Evolutionary conservation across 1,284 basidiomycete genomes (phyloP), one percentile per base, ranked within the genome.

Genomic region (Pulveroboletus sp.): DNA sequence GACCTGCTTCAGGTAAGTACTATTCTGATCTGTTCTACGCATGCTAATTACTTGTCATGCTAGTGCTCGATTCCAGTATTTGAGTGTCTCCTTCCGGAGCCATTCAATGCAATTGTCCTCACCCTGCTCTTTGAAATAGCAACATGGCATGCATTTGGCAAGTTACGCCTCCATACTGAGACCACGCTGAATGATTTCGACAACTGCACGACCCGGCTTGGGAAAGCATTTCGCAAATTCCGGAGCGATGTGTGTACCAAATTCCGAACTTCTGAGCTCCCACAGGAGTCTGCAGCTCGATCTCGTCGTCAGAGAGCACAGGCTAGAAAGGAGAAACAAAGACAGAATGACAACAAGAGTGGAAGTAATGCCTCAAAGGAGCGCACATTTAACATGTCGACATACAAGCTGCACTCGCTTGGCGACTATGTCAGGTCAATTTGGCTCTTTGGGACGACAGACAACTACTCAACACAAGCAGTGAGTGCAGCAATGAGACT

Each of bases 61-160:
- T 29, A 19, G 71, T 76, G 73, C 42, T 54, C 66, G 0, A 65
- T 76, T 0, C 74, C 73, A 0, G 65, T 61, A 0, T 72, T 76
- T 17, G 70, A 77, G 41, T 65, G 67, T 1, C 61, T 77, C 0
- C 56, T 77, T 9, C 63, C 63, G 0, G 53, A 59, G 4, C 62
- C 61, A 3, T 62, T 67, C 45, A 67, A 76, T 36, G 32, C 37
- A 0, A 32, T 65, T 1, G 55, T 75, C 4, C 56, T 67, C 0
- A 16, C 46, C 2, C 9, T 58, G 0, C 54, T 58, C 1, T 58
- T 57, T 5, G 46, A 58, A 6, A 41, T 74, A 0, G 60, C 63
- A 0, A 56, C 58, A 1, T 77, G 73, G 75, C 76, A 74, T 57
- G 62, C 58, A 4, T 59, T 70, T 9, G 68, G 66, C 1, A 76